Evolutionary conservation across 2,329 filamentous ascomycete genomes (phyloP).

Genomic region (Colletotrichum viniferum): DNA sequence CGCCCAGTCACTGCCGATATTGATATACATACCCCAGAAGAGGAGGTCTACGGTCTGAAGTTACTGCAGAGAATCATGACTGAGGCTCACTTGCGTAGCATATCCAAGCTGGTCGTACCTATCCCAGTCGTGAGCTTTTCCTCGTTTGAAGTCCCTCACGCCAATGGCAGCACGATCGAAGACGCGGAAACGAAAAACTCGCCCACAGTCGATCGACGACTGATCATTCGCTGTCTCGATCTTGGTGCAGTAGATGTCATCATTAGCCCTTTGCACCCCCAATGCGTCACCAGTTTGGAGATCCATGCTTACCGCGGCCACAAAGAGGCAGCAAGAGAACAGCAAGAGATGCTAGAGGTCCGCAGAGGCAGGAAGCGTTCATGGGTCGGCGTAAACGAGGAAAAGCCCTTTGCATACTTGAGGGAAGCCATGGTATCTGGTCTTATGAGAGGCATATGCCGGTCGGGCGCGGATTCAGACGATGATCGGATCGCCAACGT

Average conservation of each 20-base stretch:
- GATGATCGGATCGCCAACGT: slow-evolving; percentile 67
- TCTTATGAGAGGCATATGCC: slow-evolving; percentile 89
- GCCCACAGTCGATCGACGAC: slow-evolving; percentile 41
- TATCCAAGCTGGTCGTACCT: slow-evolving; percentile 61
- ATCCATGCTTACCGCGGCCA: slow-evolving; percentile 85
- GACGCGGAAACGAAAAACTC: not conserved
- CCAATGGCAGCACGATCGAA: slow-evolving; percentile 29
- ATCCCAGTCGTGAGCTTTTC: slow-evolving; percentile 56
- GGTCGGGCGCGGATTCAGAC: slow-evolving; percentile 62
- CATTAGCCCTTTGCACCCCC: slow-evolving; percentile 75
- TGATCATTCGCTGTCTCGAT: slow-evolving; percentile 77
- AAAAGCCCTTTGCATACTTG: slow-evolving; percentile 87
- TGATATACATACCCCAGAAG: slow-evolving; percentile 47
- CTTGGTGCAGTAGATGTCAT: slow-evolving; percentile 87
- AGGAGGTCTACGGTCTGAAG: slow-evolving; percentile 59
- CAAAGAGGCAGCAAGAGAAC: slow-evolving; percentile 75
- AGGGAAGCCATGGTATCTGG: slow-evolving; percentile 93
- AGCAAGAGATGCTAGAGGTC: slow-evolving; percentile 72
- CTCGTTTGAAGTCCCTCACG: slow-evolving; percentile 27
- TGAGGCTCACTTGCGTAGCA: slow-evolving; percentile 59
- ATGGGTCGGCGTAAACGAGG: slow-evolving; percentile 87
- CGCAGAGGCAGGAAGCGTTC: slow-evolving; percentile 83
- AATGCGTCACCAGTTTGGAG: slow-evolving; percentile 76
- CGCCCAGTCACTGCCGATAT: slow-evolving; percentile 35
- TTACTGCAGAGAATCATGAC: slow-evolving; percentile 62